phyloP scores from a whole-genome alignment of 768 basidiomycete genomes.

The Coprinopsis marcescibilis region DNA sequence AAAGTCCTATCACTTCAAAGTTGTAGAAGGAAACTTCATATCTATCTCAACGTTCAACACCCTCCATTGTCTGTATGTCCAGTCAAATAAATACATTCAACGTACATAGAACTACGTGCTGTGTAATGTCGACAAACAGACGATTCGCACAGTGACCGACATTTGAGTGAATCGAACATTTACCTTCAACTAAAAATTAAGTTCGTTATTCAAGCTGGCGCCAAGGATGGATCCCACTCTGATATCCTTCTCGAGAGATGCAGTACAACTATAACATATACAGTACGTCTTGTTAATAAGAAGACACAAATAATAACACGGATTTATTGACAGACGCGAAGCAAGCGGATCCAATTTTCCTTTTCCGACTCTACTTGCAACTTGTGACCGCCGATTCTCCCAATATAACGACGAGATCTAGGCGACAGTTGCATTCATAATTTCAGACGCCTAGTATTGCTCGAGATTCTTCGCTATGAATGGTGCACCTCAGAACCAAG shows the following conservation, averaged over 20 bases:
- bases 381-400: neutral
- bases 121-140: no score
- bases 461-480: slow-evolving; percentile 34
- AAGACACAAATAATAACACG: neutral
- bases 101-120: no score
- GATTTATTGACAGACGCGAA: neutral
- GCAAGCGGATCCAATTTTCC: slow-evolving; percentile 11
- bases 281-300: neutral
- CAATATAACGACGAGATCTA: slow-evolving; percentile 6
- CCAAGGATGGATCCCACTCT: neutral
- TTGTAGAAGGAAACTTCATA: no score
- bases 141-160: no score
- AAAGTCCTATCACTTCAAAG: no score
- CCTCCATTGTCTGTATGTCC: no score
- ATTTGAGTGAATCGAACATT: no score
- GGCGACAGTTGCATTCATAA: neutral
- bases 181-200: no score
- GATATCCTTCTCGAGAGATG: neutral
- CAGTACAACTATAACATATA: neutral
- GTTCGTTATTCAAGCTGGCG: no score
- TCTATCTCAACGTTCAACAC: no score
- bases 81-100: no score
- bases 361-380: slow-evolving; percentile 4
- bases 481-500: slow-evolving; percentile 32
- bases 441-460: neutral